Conservation (phyloP, 139 green algal genomes). For the Chlamydomonas schloesseri region DNA sequence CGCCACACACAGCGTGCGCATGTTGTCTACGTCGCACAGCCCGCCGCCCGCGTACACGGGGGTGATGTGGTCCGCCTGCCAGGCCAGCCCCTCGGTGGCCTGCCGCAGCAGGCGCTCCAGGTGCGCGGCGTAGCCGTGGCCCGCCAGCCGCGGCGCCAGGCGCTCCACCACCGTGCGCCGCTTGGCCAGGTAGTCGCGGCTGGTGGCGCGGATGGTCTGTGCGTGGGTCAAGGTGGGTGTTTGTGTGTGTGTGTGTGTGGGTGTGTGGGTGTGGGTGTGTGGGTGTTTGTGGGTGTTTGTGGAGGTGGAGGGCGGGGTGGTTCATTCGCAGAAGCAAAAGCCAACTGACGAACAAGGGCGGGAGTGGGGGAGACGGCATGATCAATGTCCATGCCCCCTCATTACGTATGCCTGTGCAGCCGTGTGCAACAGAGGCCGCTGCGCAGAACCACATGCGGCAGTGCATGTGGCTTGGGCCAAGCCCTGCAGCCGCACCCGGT, state of each 20-base stretch:
- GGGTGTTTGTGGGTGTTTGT: no score
- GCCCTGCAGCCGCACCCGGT: no score
- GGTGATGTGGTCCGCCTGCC: conserved; percentile 92
- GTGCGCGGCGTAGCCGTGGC: conserved; percentile 9
- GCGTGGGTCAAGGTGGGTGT: no score
- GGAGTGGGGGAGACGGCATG: no score
- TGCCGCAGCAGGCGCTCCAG: conserved; percentile 29
- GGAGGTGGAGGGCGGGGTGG: no score
- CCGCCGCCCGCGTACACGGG: conserved; percentile 89
- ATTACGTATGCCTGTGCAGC: no score
- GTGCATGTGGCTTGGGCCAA: no score
- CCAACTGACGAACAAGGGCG: no score
- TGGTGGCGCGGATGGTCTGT: conserved; percentile 42
- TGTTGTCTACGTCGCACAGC: conserved; percentile 89
- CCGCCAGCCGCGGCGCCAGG: conserved; percentile 13
- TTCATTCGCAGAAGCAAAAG: no score
- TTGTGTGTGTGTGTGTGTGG: neutral
- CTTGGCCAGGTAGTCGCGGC: conserved; percentile 43
- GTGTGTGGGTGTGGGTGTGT: neutral
- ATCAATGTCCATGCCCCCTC: no score
- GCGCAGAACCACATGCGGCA: no score
- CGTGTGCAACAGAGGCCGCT: no score
- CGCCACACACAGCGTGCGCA: conserved; percentile 88
- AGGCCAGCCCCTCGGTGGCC: conserved; percentile 83
- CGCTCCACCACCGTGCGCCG: conserved; percentile 9